phyloP scores from a whole-genome alignment of 2,329 filamentous ascomycete species.

The Sclerotinia glacialis region DNA sequence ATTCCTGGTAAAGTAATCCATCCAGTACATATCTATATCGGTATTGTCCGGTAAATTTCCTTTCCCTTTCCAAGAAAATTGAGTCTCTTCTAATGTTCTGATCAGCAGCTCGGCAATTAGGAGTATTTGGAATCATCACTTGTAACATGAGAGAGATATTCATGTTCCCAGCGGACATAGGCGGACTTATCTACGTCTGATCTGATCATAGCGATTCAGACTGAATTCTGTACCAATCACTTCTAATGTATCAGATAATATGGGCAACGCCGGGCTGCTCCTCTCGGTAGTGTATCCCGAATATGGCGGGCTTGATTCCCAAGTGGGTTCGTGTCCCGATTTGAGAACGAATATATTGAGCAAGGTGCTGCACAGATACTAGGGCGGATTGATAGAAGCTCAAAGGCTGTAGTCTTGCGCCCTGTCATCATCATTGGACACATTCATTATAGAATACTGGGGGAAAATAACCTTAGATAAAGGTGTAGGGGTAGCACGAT shows the following conservation, averaged over 20 bases:
- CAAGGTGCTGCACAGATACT: constrained; percentile 12
- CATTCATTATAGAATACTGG: background rate
- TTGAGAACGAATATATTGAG: constrained; percentile 3
- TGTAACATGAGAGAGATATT: constrained; percentile 13
- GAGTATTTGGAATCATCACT: constrained; percentile 7
- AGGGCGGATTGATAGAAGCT: constrained; percentile 13
- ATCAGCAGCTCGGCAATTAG: background rate
- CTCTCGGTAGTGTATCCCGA: constrained; percentile 16
- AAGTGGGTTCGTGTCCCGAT: constrained; percentile 16
- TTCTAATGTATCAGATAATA: constrained; percentile 15
- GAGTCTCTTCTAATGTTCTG: background rate
- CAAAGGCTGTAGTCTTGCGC: constrained; percentile 14
- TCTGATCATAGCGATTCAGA: background rate
- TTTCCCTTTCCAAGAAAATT: background rate
- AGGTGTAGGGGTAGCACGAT: background rate
- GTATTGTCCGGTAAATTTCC: background rate
- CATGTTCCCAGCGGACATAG: constrained; percentile 3
- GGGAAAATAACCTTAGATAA: constrained; percentile 7
- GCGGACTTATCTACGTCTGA: constrained; percentile 5
- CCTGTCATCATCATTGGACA: constrained; percentile 18
- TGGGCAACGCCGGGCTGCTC: constrained; percentile 12
- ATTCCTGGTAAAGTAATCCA: constrained; percentile 13
- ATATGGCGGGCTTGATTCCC: constrained; percentile 9
- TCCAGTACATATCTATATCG: constrained; percentile 7
- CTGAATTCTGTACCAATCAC: background rate